Evolutionary conservation across 1,139 yeast genomes (phyloP), one percentile per base, ranked within the genome.

Genomic region (Magnusiomyces suaveolens): DNA sequence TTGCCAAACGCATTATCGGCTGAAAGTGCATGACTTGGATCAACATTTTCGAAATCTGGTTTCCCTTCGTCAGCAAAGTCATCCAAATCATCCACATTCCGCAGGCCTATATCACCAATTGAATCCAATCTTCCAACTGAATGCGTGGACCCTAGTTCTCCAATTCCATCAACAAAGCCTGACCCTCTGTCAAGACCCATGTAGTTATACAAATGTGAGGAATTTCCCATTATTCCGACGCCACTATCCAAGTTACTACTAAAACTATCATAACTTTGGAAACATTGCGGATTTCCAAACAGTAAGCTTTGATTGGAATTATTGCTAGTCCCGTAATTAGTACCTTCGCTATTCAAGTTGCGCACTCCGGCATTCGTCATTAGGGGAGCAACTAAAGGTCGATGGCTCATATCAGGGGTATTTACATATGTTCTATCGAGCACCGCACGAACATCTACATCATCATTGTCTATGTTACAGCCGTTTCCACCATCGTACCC

Each of bases 31-130:
- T n/a, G n/a, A n/a, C n/a, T n/a, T n/a, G n/a, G n/a, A n/a, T n/a
- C 33, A 29, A 29, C 6, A 29, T 29, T 29, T 29, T 12, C 12
- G 12, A 29, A 6, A 29, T 29, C 33, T 6, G 33, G 12, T 12
- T 29, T 29, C 12, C 33, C 33, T 29, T 29, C 33, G 12, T 29
- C 33, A 6, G 18, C 41, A 36, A 36, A 18, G 4, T 25, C 50
- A 18, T 47, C 50, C n/a, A 47, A 33, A 33, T 33, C 50, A 20
- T 18, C 24, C 2, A 36, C 20, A 18, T 26, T 29, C 18, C 43
- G 41, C 3, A 48, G 36, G 24, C 51, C 51, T 6, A 48, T 38
- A 25, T 48, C 51, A 3, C 51, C 51, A 38, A 48, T 38, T 23
- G 44, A 36, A 36, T 48, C 46, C n/a, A 38, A n/a, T 24, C 51